Base-by-base conservation (phyloP, 2,329 filamentous ascomycete genomes). In the Fusarium virguliforme region DNA sequence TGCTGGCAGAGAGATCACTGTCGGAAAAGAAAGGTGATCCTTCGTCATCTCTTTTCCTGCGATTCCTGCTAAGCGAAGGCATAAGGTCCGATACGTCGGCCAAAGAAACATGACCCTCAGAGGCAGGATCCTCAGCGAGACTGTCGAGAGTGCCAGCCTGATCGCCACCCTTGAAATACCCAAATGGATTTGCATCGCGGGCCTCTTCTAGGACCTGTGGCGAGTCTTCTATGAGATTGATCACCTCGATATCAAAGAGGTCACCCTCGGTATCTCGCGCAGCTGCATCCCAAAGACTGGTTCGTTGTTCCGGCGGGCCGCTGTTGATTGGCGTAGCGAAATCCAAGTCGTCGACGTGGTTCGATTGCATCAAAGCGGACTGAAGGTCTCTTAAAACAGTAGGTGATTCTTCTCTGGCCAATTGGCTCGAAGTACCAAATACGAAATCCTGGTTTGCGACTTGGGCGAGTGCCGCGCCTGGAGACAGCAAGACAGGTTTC, bases 351-450 rank as follows among this genome's bases (percentile, higher is more conserved):
- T 81, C 78, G 15, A 80, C 74, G 2, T 76, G 64, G 34, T 89
- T 91, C 0, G 91, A 93, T 38, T 83, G 84, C 67, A 85, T 85
- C 69, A 92, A 86, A 1, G 90, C 90, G 59, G 84, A 77, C 59
- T 92, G 89, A 22, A 93, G 79, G 50, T 92, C 87, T 32, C 86
- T 85, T 15, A 93, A 79, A 26, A 90, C 86, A 0, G 87, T 87
- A 0, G 92, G 92, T 0, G 92, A 93, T 37, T 94, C 89, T 62
- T 94, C 92, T 60, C 87, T 83, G 13, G 91, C 91, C 26, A 97
- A 82, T 78, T 97, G 94, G 78, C 94, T 97, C 1, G 92, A 95
- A 0, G 94, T 96, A 1, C 94, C 94, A 80, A 97, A 97, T 0
- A 97, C 82, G 76, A 95, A 93, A 65, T 94, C 89, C 77, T 96